Evolutionary conservation across 371 early-diverging fungal genomes (phyloP), one percentile per base, ranked within the genome.

Genomic region (Smittium culicis): DNA sequence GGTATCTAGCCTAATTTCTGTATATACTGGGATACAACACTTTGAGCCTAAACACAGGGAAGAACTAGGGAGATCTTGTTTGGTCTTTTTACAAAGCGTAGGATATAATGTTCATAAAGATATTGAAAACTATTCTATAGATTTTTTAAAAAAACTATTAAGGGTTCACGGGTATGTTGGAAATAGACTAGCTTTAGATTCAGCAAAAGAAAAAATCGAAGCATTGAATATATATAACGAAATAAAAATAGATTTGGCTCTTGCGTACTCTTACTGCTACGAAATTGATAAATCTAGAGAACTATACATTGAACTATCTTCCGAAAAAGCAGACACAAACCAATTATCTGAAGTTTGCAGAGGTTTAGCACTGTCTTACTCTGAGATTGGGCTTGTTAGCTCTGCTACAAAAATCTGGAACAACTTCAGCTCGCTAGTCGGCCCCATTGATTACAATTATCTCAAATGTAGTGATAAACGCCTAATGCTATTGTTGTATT

Each of bases 221-320:
- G 45, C 5, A 5, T 45, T 20, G 5, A 45, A 45, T 5, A 45
- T 45, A 11, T 45, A 45, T 20, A 5, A 45, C 5, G 45, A 45
- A 20, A 5, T 45, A 5, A 45, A 45, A 45, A 45, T 45, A n/a
- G 60, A 59, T 27, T 14, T 59, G 5, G 5, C 32, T 25, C 28
- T 59, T 5, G 60, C 60, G 11, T 29, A 59, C 32, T 5, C 60
- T 11, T 59, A 59, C 60, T 59, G 60, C 60, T 59, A 59, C 60
- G 32, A 59, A 27, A 5, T 59, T 29, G 60, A 59, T 32, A 59
- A 59, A 59, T 27, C 60, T 14, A 27, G 32, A 32, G n/a, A 59
- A n/a, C 30, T 11, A 11, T 59, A 32, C 32, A 11, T 59, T 5
- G 60, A 59, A n/a, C 60, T 59, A 11, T 5, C n/a, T 11, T 27